Evolutionary conservation across 371 early-diverging fungal species (phyloP).

Genomic region (Mucor sp.): DNA sequence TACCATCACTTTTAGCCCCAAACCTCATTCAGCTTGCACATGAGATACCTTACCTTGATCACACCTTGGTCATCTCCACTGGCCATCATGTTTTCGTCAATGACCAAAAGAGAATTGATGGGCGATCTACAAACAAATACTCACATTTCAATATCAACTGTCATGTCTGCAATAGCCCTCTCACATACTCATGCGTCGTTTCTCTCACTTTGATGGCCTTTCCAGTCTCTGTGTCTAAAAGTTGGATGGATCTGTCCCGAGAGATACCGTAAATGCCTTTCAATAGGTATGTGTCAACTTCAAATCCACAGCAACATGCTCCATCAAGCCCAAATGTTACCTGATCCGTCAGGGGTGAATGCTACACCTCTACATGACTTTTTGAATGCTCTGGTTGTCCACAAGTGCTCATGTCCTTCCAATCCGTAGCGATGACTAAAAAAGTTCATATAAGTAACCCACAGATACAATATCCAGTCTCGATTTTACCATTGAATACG

Average conservation of each 20-base stretch:
- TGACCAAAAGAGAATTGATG: conserved; percentile 67
- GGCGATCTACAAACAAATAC: conserved; percentile 52
- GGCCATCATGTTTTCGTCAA: conserved; percentile 76
- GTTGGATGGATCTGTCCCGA: conserved; percentile 76
- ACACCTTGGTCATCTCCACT: conserved; percentile 92
- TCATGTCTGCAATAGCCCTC: background rate
- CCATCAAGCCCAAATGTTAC: conserved; percentile 29
- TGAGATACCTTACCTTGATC: conserved; percentile 63
- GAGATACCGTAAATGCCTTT: conserved; percentile 72
- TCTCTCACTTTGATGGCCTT: conserved; percentile 58
- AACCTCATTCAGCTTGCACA: too few relatives aligned
- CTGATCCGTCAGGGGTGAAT: conserved; percentile 74
- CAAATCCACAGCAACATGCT: background rate
- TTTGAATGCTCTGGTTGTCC: conserved; percentile 67
- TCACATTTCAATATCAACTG: background rate
- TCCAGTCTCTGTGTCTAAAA: conserved; percentile 73
- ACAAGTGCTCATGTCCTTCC: conserved; percentile 57
- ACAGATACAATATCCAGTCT: background rate
- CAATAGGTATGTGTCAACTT: background rate
- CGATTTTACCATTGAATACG: conserved; percentile 66
- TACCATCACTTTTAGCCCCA: background rate
- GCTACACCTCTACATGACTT: conserved; percentile 83
- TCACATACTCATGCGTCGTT: conserved; percentile 74
- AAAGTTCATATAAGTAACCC: background rate
- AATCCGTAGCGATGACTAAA: conserved; percentile 51